phyloP scores from a whole-genome alignment of 305 asterid species.

The Rubia peregrina region DNA sequence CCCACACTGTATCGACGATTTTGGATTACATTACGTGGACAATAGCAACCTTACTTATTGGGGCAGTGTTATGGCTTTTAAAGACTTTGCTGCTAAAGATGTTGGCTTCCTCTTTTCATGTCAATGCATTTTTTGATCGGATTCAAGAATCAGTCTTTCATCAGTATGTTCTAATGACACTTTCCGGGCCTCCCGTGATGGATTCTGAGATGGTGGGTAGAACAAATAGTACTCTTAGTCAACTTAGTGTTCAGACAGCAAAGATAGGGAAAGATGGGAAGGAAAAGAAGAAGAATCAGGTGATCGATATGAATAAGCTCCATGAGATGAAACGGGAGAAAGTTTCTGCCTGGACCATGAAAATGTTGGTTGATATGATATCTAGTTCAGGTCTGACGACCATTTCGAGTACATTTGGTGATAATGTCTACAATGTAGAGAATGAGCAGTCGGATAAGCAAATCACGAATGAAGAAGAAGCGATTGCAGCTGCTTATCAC shows the following conservation, averaged over 20 bases:
- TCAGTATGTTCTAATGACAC: slow-evolving; percentile 57
- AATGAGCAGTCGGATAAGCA: slow-evolving; percentile 56
- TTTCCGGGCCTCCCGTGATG: slow-evolving; percentile 67
- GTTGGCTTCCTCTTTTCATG: slow-evolving; percentile 75
- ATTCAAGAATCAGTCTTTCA: slow-evolving; percentile 68
- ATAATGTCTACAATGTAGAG: slow-evolving; percentile 34
- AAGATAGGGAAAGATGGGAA: slow-evolving; percentile 48
- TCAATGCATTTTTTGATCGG: slow-evolving; percentile 67
- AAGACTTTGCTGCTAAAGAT: slow-evolving; percentile 62
- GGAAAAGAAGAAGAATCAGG: slow-evolving; percentile 35
- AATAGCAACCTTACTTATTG: slow-evolving; percentile 48
- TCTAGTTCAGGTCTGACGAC: slow-evolving; percentile 71
- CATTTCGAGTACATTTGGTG: slow-evolving; percentile 52
- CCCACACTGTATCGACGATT: slow-evolving; percentile 26
- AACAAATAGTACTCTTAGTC: slow-evolving; percentile 36
- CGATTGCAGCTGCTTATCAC: slow-evolving; percentile 85
- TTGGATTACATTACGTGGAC: slow-evolving; percentile 61
- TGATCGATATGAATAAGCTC: slow-evolving; percentile 57
- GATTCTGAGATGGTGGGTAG: slow-evolving; percentile 43
- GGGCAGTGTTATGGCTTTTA: slow-evolving; percentile 57
- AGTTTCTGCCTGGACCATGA: slow-evolving; percentile 90
- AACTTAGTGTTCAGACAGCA: slow-evolving; percentile 30
- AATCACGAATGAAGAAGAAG: slow-evolving; percentile 80
- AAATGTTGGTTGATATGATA: slow-evolving; percentile 63
- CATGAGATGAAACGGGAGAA: slow-evolving; percentile 76